Percentiles rank a stretch among this genome's conserved stretches.
These are phyloP conservation scores for Aspergillus saccharolyticus DNA, from an alignment of 495 filamentous ascomycete species.

Conservation along the genomic window DNA sequence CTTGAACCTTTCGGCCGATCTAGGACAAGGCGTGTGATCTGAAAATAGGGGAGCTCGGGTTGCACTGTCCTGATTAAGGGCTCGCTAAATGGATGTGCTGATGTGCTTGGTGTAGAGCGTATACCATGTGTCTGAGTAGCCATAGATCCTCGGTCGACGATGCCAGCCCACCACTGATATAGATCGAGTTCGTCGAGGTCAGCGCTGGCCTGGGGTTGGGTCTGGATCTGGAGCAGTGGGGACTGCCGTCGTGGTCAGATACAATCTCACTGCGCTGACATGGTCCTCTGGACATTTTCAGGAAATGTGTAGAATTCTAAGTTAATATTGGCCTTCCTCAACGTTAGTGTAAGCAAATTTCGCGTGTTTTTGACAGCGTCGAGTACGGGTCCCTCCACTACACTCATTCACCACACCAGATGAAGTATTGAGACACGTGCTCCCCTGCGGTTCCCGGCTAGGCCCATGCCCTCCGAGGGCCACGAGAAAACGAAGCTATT, in stretches of 20 bases:
- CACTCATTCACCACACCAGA: neutral
- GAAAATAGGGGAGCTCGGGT: neutral
- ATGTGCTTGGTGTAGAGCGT: neutral
- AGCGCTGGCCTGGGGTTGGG: neutral
- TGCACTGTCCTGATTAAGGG: neutral
- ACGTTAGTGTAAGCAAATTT: neutral
- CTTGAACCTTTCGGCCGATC: too few relatives aligned
- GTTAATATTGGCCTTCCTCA: neutral
- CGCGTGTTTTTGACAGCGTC: neutral
- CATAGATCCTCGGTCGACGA: neutral
- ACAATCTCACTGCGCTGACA: neutral
- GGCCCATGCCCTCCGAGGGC: neutral
- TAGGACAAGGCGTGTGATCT: too few relatives aligned
- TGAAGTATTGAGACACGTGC: neutral
- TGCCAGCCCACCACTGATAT: neutral
- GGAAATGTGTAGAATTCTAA: neutral
- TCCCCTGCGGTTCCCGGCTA: neutral
- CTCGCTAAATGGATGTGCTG: neutral
- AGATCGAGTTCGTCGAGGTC: neutral
- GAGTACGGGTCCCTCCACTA: neutral
- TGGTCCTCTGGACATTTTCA: neutral
- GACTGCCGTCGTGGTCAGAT: neutral
- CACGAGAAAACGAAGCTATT: neutral
- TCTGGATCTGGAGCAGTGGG: neutral
- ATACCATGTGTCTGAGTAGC: neutral